Conservation (phyloP, 2,329 filamentous ascomycete species). For the Ophiostoma sp. region DNA sequence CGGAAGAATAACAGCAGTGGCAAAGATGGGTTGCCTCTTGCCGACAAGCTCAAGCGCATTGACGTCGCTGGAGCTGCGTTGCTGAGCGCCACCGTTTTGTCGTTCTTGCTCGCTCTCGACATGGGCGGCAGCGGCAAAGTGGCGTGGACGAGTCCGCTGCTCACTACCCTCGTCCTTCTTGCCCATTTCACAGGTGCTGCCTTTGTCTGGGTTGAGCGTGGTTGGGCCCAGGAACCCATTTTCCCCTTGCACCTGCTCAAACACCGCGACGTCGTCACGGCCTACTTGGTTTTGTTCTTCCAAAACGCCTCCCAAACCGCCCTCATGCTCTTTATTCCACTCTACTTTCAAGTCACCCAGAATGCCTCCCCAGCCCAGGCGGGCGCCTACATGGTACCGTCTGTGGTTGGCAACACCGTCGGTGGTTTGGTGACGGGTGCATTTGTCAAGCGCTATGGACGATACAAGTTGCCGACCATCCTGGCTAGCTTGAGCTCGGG, state of each 20-base stretch:
- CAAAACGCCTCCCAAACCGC: constrained; percentile 60
- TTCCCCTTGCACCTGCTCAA: constrained; percentile 57
- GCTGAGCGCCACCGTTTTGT: constrained; percentile 41
- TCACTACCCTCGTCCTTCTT: constrained; percentile 37
- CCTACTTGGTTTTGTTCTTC: constrained; percentile 52
- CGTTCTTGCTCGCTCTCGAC: constrained; percentile 43
- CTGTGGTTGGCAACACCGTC: constrained; percentile 65
- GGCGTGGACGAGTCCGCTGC: constrained; percentile 41
- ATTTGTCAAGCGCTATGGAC: constrained; percentile 59
- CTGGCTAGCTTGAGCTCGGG: constrained; percentile 52
- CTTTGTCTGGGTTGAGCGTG: constrained; percentile 39
- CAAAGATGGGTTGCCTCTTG: too few species aligned
- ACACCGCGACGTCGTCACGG: constrained; percentile 53
- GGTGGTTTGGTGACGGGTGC: constrained; percentile 62
- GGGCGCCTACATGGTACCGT: constrained; percentile 62
- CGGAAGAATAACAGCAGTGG: too few species aligned
- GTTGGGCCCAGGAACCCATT: constrained; percentile 54
- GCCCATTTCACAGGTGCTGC: constrained; percentile 35
- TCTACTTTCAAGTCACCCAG: constrained; percentile 68
- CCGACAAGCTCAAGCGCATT: constrained; percentile 53
- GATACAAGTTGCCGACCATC: constrained; percentile 57
- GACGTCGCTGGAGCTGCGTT: constrained; percentile 59
- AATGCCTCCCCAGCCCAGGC: constrained; percentile 58
- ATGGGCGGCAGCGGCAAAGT: constrained; percentile 41
- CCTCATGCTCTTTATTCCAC: constrained; percentile 64